Conservation (phyloP, 805 yeast genomes). For the Saccharomycopsis malanga region DNA sequence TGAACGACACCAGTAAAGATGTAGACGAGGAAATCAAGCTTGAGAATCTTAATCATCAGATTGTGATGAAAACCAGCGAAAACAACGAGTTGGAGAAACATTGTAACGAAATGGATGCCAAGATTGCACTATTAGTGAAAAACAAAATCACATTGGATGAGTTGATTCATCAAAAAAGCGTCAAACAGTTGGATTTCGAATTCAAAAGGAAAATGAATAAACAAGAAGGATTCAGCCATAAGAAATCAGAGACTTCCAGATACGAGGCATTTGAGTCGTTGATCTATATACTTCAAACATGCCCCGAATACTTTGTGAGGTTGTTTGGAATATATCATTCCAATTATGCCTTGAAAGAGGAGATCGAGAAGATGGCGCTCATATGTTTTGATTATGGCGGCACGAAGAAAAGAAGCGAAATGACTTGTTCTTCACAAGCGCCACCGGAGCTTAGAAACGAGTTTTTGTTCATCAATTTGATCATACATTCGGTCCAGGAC, state of each 20-base stretch:
- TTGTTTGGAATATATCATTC: conserved; percentile 11
- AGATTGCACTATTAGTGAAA: conserved; percentile 68
- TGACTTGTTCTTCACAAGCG: neutral
- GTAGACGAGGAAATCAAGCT: conserved; percentile 67
- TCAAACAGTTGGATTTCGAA: conserved; percentile 14
- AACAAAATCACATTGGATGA: conserved; percentile 77
- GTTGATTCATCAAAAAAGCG: conserved; percentile 27
- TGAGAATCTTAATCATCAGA: conserved; percentile 58
- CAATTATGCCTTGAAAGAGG: conserved; percentile 8
- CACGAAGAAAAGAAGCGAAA: conserved; percentile 17
- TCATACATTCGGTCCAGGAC: conserved; percentile 38
- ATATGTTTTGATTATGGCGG: conserved; percentile 16
- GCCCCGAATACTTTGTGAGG: conserved; percentile 62
- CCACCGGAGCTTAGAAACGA: conserved; percentile 74
- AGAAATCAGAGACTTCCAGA: conserved; percentile 32
- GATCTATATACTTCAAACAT: conserved; percentile 78
- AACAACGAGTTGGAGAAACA: conserved; percentile 69
- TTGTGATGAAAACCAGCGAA: conserved; percentile 59
- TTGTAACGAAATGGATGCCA: conserved; percentile 70
- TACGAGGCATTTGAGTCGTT: conserved; percentile 68
- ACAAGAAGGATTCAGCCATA: neutral
- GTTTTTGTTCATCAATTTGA: conserved; percentile 51
- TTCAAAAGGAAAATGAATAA: conserved; percentile 4
- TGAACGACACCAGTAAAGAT: conserved; percentile 68
- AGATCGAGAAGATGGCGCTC: conserved; percentile 16